Evolutionary conservation across 2,329 filamentous ascomycete genomes (phyloP), one percentile per base, ranked within the genome.

Genomic region (Periglandula ipomoeae): DNA sequence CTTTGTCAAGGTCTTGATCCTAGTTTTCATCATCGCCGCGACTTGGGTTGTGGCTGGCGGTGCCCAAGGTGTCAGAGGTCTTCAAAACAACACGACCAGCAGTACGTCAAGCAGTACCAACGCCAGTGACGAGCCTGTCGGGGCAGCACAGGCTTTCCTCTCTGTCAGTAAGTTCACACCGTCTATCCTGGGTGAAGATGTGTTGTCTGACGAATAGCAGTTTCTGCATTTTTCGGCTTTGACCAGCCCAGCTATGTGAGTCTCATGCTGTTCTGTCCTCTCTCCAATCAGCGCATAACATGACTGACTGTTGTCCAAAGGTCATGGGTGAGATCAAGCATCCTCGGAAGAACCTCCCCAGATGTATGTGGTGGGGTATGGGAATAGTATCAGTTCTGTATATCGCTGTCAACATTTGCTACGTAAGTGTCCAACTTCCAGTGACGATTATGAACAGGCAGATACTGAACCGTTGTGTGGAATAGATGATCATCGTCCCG

Each of bases 1-100:
- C 3, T 58, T 70, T 3, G 54, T 75, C 50, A 79, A 79, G 53
- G 58, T 76, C 3, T 55, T 63, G 41, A 68, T 77, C 2, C 65
- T 79, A 2, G 48, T 76, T 1, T 59, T 70, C 9, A 72, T 79
- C 46, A 57, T 67, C 15, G 49, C 60, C 7, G 56, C 60, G 6
- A 61, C 65, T 15, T 61, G 66, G 17, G 55, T 61, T 10, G 65
- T 67, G 3, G 60, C 53, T 1, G 61, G 56, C 0, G 57, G 39
- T 8, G 15, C 19, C 3, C 10, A 7, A 22, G 39, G 39, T 23
- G n/a, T 41, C 3, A 24, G 59, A 6, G 62, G 58, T 3, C 44
- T 63, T 5, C 49, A 53, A 2, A 51, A 58, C 2, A 59, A 56
- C 6, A 5, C 47, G 5, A 65, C 62, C 13, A 48, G 56, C 5